phyloP scores from a whole-genome alignment of 1,139 yeast genomes.

The Groenewaldozyma sp. region DNA sequence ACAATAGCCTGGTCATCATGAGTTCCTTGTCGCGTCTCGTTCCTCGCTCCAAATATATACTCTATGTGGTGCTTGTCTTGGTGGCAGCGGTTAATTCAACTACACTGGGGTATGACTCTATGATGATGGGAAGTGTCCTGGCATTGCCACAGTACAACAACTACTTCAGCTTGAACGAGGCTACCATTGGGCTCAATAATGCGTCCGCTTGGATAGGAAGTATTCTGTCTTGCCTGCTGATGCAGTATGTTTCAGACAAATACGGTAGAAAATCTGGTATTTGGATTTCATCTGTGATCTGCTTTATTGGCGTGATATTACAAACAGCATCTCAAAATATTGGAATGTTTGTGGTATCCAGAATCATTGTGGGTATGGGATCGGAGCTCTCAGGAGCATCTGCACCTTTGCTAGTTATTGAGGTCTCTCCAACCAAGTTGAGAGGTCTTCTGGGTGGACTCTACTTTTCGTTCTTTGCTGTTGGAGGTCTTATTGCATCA shows the following conservation, averaged over 20 bases:
- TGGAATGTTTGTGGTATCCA: conserved; percentile 33
- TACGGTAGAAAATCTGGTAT: conserved; percentile 34
- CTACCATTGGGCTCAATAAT: conserved; percentile 25
- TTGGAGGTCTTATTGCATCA: conserved; percentile 5
- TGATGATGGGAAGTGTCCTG: conserved; percentile 10
- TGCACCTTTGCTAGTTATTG: conserved; percentile 37
- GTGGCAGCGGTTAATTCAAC: conserved; percentile 10
- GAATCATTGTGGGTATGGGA: conserved; percentile 38
- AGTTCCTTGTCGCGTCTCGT: no score
- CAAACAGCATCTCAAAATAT: conserved; percentile 37
- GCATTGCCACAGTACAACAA: conserved; percentile 9
- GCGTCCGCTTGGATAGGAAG: conserved; percentile 11
- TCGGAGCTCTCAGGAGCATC: conserved; percentile 30
- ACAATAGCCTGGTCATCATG: no score
- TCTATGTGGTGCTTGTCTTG: conserved; percentile 7
- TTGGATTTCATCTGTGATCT: conserved; percentile 24
- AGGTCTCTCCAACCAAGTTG: no score
- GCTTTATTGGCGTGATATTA: conserved; percentile 34
- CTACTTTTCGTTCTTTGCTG: conserved; percentile 2
- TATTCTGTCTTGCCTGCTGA: conserved; percentile 8
- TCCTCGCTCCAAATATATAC: conserved; percentile 4
- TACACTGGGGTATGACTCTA: conserved; percentile 12
- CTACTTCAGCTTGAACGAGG: conserved; percentile 10
- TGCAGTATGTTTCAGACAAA: conserved; percentile 19
- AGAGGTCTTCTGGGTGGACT: no score